These are phyloP conservation scores for Vachellia pachyceras DNA, from an alignment of 306 rosid species.

Conservation along the genomic window DNA sequence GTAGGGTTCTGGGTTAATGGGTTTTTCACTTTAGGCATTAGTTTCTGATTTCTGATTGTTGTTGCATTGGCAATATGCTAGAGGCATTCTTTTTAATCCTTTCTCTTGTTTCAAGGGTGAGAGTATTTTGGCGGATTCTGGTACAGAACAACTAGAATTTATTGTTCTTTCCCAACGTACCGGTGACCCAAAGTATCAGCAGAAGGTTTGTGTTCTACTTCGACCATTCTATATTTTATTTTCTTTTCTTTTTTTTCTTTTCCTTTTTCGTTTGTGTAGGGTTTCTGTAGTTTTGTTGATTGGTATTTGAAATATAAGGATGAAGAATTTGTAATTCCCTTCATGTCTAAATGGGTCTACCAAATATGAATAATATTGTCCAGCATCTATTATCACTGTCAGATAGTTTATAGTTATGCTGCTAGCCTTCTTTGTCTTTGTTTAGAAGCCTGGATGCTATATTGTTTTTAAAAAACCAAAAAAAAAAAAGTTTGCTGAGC, in stretches of 20 bases:
- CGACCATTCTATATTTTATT: constrained; percentile 1
- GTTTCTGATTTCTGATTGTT: constrained; percentile 24
- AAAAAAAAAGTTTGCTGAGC: neutral
- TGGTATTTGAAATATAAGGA: neutral
- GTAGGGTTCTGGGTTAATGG: constrained; percentile 3
- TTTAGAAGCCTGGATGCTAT: constrained; percentile 9
- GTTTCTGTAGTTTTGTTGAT: constrained; percentile 13
- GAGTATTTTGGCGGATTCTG: constrained; percentile 95
- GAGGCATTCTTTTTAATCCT: constrained; percentile 29
- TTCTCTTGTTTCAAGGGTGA: constrained; percentile 68
- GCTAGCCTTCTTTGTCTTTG: constrained; percentile 4
- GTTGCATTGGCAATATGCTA: neutral
- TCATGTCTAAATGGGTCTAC: neutral
- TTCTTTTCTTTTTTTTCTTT: too few relatives aligned
- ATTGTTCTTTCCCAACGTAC: constrained; percentile 97
- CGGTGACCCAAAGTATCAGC: constrained; percentile 92
- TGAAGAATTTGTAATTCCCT: neutral
- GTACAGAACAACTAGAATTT: constrained; percentile 97
- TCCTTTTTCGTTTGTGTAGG: neutral
- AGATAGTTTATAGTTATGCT: neutral
- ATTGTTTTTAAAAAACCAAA: neutral
- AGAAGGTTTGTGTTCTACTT: constrained; percentile 64
- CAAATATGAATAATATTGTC: neutral
- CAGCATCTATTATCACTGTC: neutral
- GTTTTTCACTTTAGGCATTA: constrained; percentile 21